These are phyloP conservation scores for Clavulina sp. DNA, from an alignment of 768 basidiomycete species.

Conservation along the genomic window DNA sequence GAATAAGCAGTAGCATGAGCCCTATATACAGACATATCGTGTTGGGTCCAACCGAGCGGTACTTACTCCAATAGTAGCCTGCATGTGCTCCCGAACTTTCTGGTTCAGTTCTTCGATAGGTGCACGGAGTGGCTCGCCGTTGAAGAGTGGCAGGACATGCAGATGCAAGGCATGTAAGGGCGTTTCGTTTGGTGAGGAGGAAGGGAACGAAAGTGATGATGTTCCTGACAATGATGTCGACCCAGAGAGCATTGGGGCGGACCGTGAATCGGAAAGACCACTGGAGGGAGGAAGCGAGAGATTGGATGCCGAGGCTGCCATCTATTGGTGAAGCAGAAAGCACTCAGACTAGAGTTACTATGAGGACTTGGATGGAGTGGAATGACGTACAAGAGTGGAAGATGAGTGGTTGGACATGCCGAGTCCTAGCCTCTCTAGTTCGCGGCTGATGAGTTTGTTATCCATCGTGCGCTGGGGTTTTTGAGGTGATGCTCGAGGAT, in stretches of 20 bases:
- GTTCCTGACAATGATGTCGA: constrained; percentile 1
- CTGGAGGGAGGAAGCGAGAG: constrained; percentile 24
- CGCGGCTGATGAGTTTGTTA: constrained; percentile 59
- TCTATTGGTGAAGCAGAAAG: no score
- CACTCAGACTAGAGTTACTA: no score
- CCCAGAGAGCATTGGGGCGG: no score
- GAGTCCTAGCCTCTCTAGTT: constrained; percentile 69
- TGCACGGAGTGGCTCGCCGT: constrained; percentile 67
- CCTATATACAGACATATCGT: background rate
- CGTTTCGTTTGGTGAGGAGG: constrained; percentile 24
- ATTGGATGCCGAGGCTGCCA: constrained; percentile 33
- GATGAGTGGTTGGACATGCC: constrained; percentile 24
- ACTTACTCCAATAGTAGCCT: constrained; percentile 37
- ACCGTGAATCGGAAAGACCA: constrained; percentile 2
- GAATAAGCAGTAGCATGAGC: background rate
- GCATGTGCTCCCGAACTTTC: constrained; percentile 64
- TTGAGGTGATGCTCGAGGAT: constrained; percentile 9
- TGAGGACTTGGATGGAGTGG: no score
- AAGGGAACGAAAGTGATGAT: background rate
- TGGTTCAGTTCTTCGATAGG: constrained; percentile 84
- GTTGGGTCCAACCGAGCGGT: background rate
- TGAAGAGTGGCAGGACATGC: constrained; percentile 79
- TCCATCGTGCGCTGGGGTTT: constrained; percentile 61
- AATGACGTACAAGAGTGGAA: constrained; percentile 33
- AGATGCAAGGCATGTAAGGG: constrained; percentile 78